A percentile compares a stretch with the other conserved stretches of the same genome.
These are phyloP conservation scores for Nothophoma quercina DNA, from an alignment of 2,329 filamentous ascomycete species.

Conservation along the genomic window DNA sequence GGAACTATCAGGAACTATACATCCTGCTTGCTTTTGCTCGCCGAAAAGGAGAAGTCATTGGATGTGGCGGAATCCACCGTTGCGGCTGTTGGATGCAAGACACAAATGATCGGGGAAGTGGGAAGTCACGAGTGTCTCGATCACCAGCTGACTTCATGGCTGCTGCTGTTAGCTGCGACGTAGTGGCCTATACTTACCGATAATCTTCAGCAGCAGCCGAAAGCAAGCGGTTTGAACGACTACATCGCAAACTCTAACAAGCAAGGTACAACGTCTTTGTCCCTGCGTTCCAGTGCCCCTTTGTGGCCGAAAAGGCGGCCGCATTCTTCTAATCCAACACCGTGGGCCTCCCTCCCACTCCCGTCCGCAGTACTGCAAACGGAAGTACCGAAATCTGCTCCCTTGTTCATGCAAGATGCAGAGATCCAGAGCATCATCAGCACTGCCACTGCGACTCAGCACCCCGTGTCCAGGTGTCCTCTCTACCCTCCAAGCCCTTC, in stretches of 20 bases:
- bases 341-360: constrained; percentile 12
- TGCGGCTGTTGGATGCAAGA: background rate
- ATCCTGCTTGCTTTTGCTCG: background rate
- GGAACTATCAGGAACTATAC: background rate
- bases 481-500: background rate
- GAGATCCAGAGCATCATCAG: background rate
- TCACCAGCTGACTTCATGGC: constrained; percentile 3
- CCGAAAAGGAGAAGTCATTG: background rate
- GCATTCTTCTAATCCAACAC: constrained; percentile 11
- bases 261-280: constrained; percentile 1
- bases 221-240: background rate
- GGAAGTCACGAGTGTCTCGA: constrained; percentile 4
- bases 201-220: background rate
- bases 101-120: background rate
- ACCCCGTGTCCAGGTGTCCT: constrained; percentile 2
- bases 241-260: background rate
- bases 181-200: background rate
- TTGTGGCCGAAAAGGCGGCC: constrained; percentile 5
- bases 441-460: constrained; percentile 2
- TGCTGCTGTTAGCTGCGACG: background rate
- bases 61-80: background rate
- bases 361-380: constrained; percentile 12
- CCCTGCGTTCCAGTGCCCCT: constrained; percentile 8
- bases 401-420: constrained; percentile 2
- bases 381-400: constrained; percentile 1